Evolutionary conservation across 805 yeast species (phyloP).

Genomic region (Myxozyma vanderwaltii): DNA sequence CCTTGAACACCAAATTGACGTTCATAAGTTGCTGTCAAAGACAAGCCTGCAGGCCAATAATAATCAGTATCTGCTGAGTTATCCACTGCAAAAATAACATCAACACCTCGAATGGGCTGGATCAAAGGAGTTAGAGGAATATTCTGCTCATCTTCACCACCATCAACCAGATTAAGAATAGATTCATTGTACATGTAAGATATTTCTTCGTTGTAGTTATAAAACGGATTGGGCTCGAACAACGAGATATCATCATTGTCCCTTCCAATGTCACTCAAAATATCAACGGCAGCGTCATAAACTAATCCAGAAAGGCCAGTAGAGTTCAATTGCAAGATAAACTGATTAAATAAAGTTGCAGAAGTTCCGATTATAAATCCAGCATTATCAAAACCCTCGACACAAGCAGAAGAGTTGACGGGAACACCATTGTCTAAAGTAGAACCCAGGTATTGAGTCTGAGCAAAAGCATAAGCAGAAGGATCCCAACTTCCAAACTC

Average conservation of each 20-base stretch:
- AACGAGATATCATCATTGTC: slow-evolving; percentile 64
- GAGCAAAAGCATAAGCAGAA: slow-evolving; percentile 62
- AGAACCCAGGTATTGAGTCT: slow-evolving; percentile 71
- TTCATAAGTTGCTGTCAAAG: slow-evolving; percentile 58
- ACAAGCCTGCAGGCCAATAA: slow-evolving; percentile 65
- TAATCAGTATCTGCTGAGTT: slow-evolving; percentile 59
- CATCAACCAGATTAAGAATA: slow-evolving; percentile 61
- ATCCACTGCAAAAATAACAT: slow-evolving; percentile 65
- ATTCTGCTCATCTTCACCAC: slow-evolving; percentile 71
- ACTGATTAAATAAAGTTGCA: slow-evolving; percentile 73
- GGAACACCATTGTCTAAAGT: slow-evolving; percentile 62
- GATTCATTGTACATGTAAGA: slow-evolving; percentile 46
- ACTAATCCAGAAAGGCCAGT: slow-evolving; percentile 54
- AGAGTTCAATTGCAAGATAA: slow-evolving; percentile 59
- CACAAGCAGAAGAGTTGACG: slow-evolving; percentile 51
- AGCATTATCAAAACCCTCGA: slow-evolving; percentile 74
- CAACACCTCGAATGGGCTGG: slow-evolving; percentile 61
- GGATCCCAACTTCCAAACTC: slow-evolving; percentile 92
- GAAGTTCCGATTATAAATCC: slow-evolving; percentile 85
- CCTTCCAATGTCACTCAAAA: slow-evolving; percentile 49
- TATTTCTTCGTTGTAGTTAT: slow-evolving; percentile 45
- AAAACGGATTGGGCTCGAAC: slow-evolving; percentile 74
- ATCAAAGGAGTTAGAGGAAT: slow-evolving; percentile 66
- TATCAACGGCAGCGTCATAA: slow-evolving; percentile 49
- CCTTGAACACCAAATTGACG: slow-evolving; percentile 60